Evolutionary conservation across 1,284 basidiomycete species (phyloP).

Genomic region (Moesziomyces parantarcticus): DNA sequence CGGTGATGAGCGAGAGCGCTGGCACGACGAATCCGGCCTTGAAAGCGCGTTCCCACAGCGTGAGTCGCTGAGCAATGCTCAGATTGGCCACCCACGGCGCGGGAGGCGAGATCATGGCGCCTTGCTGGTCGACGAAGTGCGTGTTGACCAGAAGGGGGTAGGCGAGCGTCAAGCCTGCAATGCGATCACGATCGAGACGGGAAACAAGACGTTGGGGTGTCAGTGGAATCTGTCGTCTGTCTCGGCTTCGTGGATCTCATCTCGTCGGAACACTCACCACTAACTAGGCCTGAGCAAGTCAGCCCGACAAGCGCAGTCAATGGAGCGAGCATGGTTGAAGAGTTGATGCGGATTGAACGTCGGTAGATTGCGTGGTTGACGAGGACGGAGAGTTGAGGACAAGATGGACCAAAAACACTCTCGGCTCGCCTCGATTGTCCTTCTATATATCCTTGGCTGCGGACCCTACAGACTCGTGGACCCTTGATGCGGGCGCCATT

Average conservation of each 20-base stretch:
- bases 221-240: not conserved
- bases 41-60: slow-evolving; percentile 35
- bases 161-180: slow-evolving; percentile 21
- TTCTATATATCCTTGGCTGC: not conserved
- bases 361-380: not conserved
- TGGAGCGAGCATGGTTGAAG: slow-evolving; percentile 18
- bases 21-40: slow-evolving; percentile 25
- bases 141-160: slow-evolving; percentile 33
- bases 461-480: too few relatives aligned
- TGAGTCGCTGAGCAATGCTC: slow-evolving; percentile 30
- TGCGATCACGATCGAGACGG: too few relatives aligned
- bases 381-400: not conserved
- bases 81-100: slow-evolving; percentile 27
- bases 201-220: too few relatives aligned
- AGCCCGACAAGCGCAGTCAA: slow-evolving; percentile 31
- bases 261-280: slow-evolving; percentile 11
- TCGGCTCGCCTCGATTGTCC: not conserved
- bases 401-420: not conserved
- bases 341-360: not conserved
- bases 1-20: slow-evolving; percentile 15
- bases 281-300: slow-evolving; percentile 28
- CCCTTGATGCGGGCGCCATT: too few relatives aligned
- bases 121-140: slow-evolving; percentile 33
- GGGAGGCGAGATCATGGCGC: slow-evolving; percentile 24
- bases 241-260: not conserved